Evolutionary conservation across 805 yeast species (phyloP), one percentile per base, ranked within the genome.

Genomic region (Starmerella tilneyi): DNA sequence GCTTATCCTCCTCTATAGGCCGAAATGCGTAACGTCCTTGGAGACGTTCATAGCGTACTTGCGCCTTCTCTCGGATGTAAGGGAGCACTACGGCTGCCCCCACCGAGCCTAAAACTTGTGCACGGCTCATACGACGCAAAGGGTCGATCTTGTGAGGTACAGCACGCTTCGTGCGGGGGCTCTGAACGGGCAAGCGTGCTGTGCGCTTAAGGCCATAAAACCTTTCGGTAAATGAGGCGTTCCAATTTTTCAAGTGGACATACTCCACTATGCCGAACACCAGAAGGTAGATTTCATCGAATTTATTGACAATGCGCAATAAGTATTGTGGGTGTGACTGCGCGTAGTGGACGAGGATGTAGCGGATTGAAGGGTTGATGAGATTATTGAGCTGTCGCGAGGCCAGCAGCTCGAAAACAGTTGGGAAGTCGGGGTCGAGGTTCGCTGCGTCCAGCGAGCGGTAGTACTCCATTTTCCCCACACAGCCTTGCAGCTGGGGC

Each of bases 131-230:
- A 27, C 77, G 60, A 44, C 78, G 69, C 50, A 76, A 63, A 29
- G 64, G 63, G 45, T 78, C 80, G 3, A 79, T 63, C 36, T 63
- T 44, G 22, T 55, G 55, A n/a, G 60, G 69, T 58, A 61, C 58
- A 1, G 57, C 52, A 5, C 47, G 41, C 15, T 56, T 50, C 13
- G 66, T 51, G 13, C 59, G 55, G 11, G 59, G 50, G 2, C 64
- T 58, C 4, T 40, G 38, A 30, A 56, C 50, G 9, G 54, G 53
- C 20, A 68, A 58, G 28, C 51, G 52, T 4, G 61, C 53, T 7
- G 73, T 72, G 39, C 94, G 68, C 58, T 85, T 85, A 51, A 89
- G 64, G 2, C 96, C 97, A 59, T 89, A 89, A 59, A 89, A 89
- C 58, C 83, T 82, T 61, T 89, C 96, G 0, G 94, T 84, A 57